These are phyloP conservation scores for Cladosporium velox DNA, from an alignment of 2,329 filamentous ascomycete species.

Conservation along the genomic window DNA sequence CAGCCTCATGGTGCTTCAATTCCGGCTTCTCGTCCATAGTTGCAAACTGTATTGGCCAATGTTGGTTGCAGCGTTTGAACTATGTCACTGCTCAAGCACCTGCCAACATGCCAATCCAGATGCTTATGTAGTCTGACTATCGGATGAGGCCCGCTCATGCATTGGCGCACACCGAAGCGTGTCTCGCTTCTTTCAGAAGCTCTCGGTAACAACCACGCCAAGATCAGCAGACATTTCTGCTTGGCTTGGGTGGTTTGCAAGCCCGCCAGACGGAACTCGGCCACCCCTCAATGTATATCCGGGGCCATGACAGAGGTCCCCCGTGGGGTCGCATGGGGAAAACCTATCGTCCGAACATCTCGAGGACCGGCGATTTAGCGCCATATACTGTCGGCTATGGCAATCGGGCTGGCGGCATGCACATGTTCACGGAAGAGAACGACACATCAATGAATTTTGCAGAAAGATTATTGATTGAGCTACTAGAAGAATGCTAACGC, in stretches of 20 bases:
- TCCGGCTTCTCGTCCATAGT: background rate
- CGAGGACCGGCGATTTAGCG: background rate
- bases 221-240: background rate
- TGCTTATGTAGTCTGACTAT: background rate
- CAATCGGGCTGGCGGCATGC: background rate
- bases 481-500: conserved; percentile 41
- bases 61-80: background rate
- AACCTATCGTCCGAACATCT: background rate
- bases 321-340: background rate
- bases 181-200: background rate
- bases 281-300: background rate
- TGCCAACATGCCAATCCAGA: background rate
- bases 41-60: background rate
- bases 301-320: background rate
- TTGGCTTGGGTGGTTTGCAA: background rate
- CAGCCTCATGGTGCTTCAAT: conserved; percentile 1
- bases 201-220: background rate
- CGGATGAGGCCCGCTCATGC: background rate
- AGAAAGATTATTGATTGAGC: background rate
- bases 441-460: background rate
- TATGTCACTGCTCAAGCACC: background rate
- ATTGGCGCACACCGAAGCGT: background rate
- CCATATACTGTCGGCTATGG: background rate
- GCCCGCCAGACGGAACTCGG: background rate
- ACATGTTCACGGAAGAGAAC: background rate